These are phyloP conservation scores for Phytopythium ostracodes DNA, from an alignment of 352 stramenopile species.

Conservation along the genomic window DNA sequence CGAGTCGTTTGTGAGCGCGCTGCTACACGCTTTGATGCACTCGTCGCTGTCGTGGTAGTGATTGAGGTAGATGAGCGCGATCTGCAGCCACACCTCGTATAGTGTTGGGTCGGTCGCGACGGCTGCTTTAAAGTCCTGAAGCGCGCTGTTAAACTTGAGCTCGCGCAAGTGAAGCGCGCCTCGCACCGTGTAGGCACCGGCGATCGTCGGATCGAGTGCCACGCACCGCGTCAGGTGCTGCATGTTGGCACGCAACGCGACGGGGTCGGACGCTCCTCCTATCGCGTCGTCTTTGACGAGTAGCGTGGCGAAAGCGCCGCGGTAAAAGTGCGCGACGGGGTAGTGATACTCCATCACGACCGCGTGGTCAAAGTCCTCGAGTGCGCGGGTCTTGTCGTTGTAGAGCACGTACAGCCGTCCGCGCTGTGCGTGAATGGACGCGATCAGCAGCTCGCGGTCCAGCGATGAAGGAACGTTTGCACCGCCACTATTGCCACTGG, in stretches of 20 bases:
- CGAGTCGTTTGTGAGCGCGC: constrained; percentile 58
- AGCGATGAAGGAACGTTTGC: constrained; percentile 14
- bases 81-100: constrained; percentile 77
- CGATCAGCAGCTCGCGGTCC: constrained; percentile 46
- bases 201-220: constrained; percentile 69
- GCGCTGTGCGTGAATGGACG: constrained; percentile 57
- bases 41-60: constrained; percentile 75
- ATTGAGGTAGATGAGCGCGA: constrained; percentile 74
- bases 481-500: neutral
- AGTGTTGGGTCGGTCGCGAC: constrained; percentile 69
- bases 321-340: constrained; percentile 73
- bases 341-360: constrained; percentile 82
- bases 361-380: constrained; percentile 63
- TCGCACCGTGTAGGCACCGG: constrained; percentile 66
- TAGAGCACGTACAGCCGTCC: constrained; percentile 60
- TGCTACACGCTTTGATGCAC: constrained; percentile 61
- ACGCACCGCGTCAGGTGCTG: constrained; percentile 62
- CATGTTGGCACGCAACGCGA: constrained; percentile 27
- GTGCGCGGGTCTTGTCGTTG: constrained; percentile 38
- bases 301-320: constrained; percentile 58
- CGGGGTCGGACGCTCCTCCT: neutral
- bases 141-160: constrained; percentile 65
- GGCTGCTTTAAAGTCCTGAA: constrained; percentile 80
- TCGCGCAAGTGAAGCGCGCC: constrained; percentile 65
- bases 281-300: constrained; percentile 19